Conservation (phyloP, 441 rosid species). For the Croton laevigatus region DNA sequence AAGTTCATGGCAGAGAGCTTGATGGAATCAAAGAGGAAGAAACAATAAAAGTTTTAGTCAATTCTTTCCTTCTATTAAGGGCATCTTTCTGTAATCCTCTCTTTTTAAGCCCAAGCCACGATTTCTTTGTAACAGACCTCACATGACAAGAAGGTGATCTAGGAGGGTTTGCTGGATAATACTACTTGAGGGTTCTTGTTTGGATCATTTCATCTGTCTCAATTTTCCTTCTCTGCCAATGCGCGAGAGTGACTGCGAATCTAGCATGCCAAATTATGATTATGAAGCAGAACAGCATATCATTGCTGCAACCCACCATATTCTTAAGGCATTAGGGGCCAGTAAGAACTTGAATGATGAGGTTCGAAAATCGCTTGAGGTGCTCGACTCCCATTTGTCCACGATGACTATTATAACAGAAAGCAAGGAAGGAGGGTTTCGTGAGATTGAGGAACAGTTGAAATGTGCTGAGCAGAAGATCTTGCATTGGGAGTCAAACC, state of each 20-base stretch:
- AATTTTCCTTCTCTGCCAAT: constrained; percentile 16
- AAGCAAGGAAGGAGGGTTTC: constrained; percentile 27
- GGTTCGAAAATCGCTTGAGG: constrained; percentile 46
- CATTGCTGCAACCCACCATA: constrained; percentile 49
- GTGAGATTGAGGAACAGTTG: constrained; percentile 40
- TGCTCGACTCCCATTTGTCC: constrained; percentile 55
- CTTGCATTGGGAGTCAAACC: constrained; percentile 50
- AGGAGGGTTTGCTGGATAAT: not conserved
- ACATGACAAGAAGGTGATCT: not conserved
- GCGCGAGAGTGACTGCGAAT: constrained; percentile 29
- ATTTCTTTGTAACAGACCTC: constrained; percentile 5
- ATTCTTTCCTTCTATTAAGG: too few relatives aligned
- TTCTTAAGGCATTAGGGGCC: constrained; percentile 52
- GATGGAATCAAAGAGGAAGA: constrained; percentile 10
- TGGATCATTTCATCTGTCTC: not conserved
- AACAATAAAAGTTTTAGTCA: not conserved
- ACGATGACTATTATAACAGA: constrained; percentile 32
- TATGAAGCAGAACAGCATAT: constrained; percentile 48
- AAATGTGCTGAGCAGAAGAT: constrained; percentile 44
- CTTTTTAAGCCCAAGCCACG: not conserved
- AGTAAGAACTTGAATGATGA: constrained; percentile 46
- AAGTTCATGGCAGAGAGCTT: constrained; percentile 2
- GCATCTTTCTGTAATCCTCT: too few relatives aligned
- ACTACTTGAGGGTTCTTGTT: constrained; percentile 7
- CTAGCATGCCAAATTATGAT: constrained; percentile 35